A percentile compares a stretch with the other conserved stretches of the same genome.
phyloP scores from a whole-genome alignment of 2,329 filamentous ascomycete species.

The Sporothrix dimorphospora region DNA sequence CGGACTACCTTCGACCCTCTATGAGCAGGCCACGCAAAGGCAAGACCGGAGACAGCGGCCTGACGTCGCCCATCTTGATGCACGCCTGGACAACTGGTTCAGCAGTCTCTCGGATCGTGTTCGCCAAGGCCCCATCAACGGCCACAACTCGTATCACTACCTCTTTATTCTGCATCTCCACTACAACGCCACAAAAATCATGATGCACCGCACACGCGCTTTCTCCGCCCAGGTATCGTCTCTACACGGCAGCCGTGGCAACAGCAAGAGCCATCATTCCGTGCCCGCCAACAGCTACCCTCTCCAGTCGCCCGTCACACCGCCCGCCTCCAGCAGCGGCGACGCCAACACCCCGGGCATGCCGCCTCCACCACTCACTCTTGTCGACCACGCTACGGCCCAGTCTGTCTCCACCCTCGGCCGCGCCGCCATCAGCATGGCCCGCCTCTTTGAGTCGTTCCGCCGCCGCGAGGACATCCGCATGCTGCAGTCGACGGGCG shows the following conservation, averaged over 20 bases:
- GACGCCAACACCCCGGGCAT: conserved; percentile 1
- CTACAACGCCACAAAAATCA: conserved; percentile 28
- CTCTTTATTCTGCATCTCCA: conserved; percentile 30
- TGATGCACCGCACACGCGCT: conserved; percentile 27
- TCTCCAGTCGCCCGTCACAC: background rate
- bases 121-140: conserved; percentile 23
- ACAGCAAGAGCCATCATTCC: background rate
- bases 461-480: conserved; percentile 28
- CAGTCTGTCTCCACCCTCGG: background rate
- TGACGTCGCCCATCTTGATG: conserved; percentile 20
- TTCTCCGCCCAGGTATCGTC: background rate
- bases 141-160: conserved; percentile 25
- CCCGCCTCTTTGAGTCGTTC: conserved; percentile 26
- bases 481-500: conserved; percentile 28
- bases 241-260: background rate
- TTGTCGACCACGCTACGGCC: background rate
- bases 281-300: background rate
- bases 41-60: conserved; percentile 7
- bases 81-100: conserved; percentile 28
- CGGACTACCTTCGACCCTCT: background rate
- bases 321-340: background rate
- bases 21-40: conserved; percentile 20
- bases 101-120: conserved; percentile 20
- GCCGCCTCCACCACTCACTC: background rate
- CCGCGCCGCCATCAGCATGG: background rate